Base-by-base conservation (phyloP, 257 asterid genomes). In the Nicotiana knightiana region DNA sequence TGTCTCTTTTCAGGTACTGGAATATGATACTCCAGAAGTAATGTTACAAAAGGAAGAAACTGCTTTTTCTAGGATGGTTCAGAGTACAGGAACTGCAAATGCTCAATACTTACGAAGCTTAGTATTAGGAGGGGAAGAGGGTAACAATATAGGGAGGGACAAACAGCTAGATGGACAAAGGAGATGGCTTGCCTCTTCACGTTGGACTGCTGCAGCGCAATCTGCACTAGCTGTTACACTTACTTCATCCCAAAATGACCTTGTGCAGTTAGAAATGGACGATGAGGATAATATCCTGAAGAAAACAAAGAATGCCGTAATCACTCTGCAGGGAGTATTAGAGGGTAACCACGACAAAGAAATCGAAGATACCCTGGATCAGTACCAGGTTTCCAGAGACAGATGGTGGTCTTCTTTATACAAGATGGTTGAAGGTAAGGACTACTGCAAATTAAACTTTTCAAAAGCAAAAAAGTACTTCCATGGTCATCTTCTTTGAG, bases 201-300 rank as follows among this genome's bases (percentile, higher is more conserved):
- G 97, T 3, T 96, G 99, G 99, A 94, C 94, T 26, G 98, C 96
- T 62, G 99, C 98, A 1, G 91, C 99, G 0, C 99, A 93, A 81
- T 96, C 85, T 77, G 99, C 98, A 1, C 93, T 96, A 30, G 93
- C 92, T 12, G 93, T 90, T 48, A 96, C 93, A 86, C 97, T 93
- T 76, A 92, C 97, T 67, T 94, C 98, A 32, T 93, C 99, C 9
- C 97, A 91, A 79, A 94, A 90, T 66, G 97, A 93, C 83, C 97
- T 94, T 6, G 82, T 91, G 87, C 97, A 87, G 87, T 81, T 92
- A 81, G 97, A 93, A 85, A 76, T 89, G 15, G 76, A 81, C 48
- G 97, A 91, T 28, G 93, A 89, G 15, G 88, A 88, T 35, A 92
- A 86, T 86, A 89, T 93, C 84, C 88, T 96, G 16, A 91, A 86